Percentiles rank a stretch among this genome's conserved stretches.
Conservation (phyloP, 352 stramenopile species). For the Blastocystis sp. region DNA sequence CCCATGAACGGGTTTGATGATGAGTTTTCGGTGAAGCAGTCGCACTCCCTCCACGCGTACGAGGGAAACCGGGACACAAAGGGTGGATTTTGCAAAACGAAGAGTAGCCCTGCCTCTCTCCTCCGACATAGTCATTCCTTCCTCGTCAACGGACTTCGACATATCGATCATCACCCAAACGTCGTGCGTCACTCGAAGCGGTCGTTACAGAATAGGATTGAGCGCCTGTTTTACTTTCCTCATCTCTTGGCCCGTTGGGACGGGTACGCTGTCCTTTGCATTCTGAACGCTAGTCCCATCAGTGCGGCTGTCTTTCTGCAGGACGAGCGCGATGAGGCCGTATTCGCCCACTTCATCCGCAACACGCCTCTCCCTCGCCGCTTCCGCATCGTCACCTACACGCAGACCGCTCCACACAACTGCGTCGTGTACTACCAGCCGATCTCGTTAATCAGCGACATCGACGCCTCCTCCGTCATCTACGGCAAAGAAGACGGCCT, state of each 20-base stretch:
- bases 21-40: slow-evolving; percentile 13
- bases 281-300: slow-evolving; percentile 28
- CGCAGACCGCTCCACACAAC: not conserved
- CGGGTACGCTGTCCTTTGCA: not conserved
- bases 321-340: not conserved
- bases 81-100: not conserved
- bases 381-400: not conserved
- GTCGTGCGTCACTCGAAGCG: slow-evolving; percentile 8
- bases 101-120: not conserved
- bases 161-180: slow-evolving; percentile 48
- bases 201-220: slow-evolving; percentile 13
- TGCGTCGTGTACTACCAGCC: slow-evolving; percentile 16
- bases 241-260: slow-evolving; percentile 32
- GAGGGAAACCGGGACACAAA: not conserved
- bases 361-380: slow-evolving; percentile 33
- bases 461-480: not conserved
- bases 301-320: slow-evolving; percentile 1
- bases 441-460: not conserved
- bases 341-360: not conserved
- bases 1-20: slow-evolving; percentile 21
- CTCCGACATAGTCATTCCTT: slow-evolving; percentile 24
- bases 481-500: not conserved
- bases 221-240: slow-evolving; percentile 46
- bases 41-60: not conserved
- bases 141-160: slow-evolving; percentile 9